Evolutionary conservation across 495 filamentous ascomycete species (phyloP).

Genomic region (Penicillium waksmanii): DNA sequence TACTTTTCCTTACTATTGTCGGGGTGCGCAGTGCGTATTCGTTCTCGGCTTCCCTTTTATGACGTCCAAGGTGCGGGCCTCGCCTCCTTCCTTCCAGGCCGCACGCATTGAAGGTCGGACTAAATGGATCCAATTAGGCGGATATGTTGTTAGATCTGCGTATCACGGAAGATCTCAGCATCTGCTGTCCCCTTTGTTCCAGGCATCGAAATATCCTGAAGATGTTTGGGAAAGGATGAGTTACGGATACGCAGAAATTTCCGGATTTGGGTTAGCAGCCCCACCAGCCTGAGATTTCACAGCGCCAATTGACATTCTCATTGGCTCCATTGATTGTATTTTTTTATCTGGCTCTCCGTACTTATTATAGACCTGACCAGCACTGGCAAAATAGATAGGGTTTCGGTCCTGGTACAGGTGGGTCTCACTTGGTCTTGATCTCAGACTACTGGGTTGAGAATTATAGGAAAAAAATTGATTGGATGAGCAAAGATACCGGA

Average conservation of each 20-base stretch:
- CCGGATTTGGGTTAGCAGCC: conserved; percentile 4
- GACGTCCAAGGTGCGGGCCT: neutral
- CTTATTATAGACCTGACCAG: no score
- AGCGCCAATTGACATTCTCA: neutral
- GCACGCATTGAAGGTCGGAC: neutral
- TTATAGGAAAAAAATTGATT: neutral
- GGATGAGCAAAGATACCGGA: neutral
- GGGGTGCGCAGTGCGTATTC: conserved; percentile 16
- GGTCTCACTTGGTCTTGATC: no score
- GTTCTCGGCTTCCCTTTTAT: conserved; percentile 15
- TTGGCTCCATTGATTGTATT: no score
- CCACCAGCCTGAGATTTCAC: neutral
- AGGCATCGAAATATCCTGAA: conserved; percentile 5
- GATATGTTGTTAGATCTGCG: neutral
- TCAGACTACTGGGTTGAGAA: neutral
- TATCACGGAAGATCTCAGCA: no score
- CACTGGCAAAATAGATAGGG: no score
- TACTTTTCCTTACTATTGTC: neutral
- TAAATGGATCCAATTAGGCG: neutral
- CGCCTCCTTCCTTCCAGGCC: conserved; percentile 3
- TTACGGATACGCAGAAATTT: conserved; percentile 24
- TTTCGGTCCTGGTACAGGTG: no score
- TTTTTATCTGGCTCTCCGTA: no score
- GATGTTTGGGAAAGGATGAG: neutral
- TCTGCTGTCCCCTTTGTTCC: neutral